Evolutionary conservation across 805 yeast species (phyloP).

Genomic region (Ogataea angusta): DNA sequence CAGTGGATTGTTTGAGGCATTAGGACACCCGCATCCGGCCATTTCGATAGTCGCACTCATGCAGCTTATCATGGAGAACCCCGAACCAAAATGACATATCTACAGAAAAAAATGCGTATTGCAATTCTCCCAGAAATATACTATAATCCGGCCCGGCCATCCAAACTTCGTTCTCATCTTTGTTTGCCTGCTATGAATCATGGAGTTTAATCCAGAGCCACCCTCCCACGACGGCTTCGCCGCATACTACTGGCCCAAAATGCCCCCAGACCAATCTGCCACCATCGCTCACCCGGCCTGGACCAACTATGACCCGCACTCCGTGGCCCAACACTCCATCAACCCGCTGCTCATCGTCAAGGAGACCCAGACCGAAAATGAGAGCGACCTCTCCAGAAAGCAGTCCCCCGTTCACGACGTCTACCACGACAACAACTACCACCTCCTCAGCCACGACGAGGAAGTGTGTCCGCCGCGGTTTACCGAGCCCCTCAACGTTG

Average conservation of each 20-base stretch:
- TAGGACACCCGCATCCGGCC: background rate
- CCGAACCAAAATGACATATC: background rate
- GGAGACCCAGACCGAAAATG: background rate
- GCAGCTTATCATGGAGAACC: background rate
- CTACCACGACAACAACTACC: background rate
- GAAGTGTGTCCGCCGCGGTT: constrained; percentile 1
- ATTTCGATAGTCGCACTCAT: background rate
- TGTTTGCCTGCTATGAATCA: constrained; percentile 4
- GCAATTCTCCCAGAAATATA: background rate
- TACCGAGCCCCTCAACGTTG: background rate
- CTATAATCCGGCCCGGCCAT: background rate
- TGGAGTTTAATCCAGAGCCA: constrained; percentile 11
- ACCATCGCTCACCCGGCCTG: background rate
- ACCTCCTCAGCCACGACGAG: background rate
- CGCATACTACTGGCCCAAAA: background rate
- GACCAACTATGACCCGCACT: background rate
- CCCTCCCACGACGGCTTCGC: constrained; percentile 4
- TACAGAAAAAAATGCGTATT: background rate
- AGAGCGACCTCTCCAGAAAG: background rate
- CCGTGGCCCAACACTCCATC: background rate
- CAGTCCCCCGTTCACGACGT: background rate
- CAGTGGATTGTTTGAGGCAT: background rate
- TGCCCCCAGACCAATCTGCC: background rate
- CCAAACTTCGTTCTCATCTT: background rate
- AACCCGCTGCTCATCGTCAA: background rate